Conservation (phyloP, 108 stramenopile genomes). For the Cyclostephanos invisitatus region DNA sequence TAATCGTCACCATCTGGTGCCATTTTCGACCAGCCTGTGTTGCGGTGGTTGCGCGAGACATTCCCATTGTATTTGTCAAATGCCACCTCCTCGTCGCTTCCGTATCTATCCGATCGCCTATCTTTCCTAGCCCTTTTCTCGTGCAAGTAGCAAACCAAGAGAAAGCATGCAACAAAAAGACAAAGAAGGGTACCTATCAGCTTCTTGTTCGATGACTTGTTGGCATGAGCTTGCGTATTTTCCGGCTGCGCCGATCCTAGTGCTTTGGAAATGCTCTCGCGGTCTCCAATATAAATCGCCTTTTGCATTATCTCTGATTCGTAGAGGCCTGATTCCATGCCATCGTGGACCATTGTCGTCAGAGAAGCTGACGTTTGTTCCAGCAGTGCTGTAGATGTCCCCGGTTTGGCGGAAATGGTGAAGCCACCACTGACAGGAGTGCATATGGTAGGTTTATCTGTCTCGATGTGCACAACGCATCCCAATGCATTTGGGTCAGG, state of each 20-base stretch:
- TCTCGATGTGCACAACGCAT: slow-evolving; percentile 33
- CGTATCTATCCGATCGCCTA: neutral
- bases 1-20: neutral
- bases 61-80: slow-evolving; percentile 24
- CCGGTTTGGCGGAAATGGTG: slow-evolving; percentile 30
- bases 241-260: neutral
- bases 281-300: slow-evolving; percentile 43
- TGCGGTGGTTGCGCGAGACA: neutral
- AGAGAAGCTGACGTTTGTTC: slow-evolving; percentile 11
- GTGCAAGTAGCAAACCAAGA: slow-evolving; percentile 30
- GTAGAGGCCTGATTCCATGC: slow-evolving; percentile 37
- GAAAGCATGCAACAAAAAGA: slow-evolving; percentile 21
- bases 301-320: slow-evolving; percentile 18
- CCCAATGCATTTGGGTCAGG: slow-evolving; percentile 41
- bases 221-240: neutral
- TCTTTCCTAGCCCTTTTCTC: neutral
- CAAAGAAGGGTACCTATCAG: slow-evolving; percentile 19
- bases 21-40: neutral
- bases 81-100: slow-evolving; percentile 23
- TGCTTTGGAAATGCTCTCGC: slow-evolving; percentile 11
- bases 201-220: neutral
- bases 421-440: slow-evolving; percentile 35
- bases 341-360: slow-evolving; percentile 13
- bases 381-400: slow-evolving; percentile 12
- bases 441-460: slow-evolving; percentile 24